A percentile compares a stretch with the other conserved stretches of the same genome.
Conservation (phyloP, 495 filamentous ascomycete genomes). For the Chaetomium fimeti region DNA sequence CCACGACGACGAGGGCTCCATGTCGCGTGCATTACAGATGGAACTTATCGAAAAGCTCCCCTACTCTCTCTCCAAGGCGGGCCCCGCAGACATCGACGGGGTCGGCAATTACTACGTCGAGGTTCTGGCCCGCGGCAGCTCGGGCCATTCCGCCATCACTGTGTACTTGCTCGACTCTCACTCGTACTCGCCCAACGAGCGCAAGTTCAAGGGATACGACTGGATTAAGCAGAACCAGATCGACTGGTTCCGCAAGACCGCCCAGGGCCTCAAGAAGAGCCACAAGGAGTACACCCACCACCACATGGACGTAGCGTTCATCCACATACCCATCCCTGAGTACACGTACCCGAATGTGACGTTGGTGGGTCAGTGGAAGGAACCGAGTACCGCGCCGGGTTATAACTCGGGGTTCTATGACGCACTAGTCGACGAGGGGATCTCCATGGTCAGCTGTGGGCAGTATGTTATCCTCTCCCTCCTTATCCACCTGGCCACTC, state of each 20-base stretch:
- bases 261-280: slow-evolving; percentile 61
- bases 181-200: slow-evolving; percentile 86
- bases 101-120: slow-evolving; percentile 95
- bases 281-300: slow-evolving; percentile 83
- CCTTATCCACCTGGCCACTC: background rate
- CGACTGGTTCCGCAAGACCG: slow-evolving; percentile 83
- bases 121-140: slow-evolving; percentile 73
- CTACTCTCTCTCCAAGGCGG: slow-evolving; percentile 79
- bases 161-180: slow-evolving; percentile 94
- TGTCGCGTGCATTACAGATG: slow-evolving; percentile 77
- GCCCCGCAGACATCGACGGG: slow-evolving; percentile 79
- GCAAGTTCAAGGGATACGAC: slow-evolving; percentile 82
- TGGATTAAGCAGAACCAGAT: slow-evolving; percentile 95
- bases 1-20: slow-evolving; percentile 89
- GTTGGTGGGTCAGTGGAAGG: slow-evolving; percentile 65
- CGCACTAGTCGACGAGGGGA: slow-evolving; percentile 77
- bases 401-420: slow-evolving; percentile 88
- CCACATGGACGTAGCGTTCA: slow-evolving; percentile 95
- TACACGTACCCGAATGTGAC: slow-evolving; percentile 56
- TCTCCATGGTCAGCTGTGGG: slow-evolving; percentile 84
- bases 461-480: slow-evolving; percentile 59
- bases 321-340: slow-evolving; percentile 94
- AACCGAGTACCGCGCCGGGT: slow-evolving; percentile 76
- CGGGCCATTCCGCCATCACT: slow-evolving; percentile 83
- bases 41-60: slow-evolving; percentile 78